Base-by-base conservation (phyloP, 2,329 filamentous ascomycete species). In the Phialophora expanda region DNA sequence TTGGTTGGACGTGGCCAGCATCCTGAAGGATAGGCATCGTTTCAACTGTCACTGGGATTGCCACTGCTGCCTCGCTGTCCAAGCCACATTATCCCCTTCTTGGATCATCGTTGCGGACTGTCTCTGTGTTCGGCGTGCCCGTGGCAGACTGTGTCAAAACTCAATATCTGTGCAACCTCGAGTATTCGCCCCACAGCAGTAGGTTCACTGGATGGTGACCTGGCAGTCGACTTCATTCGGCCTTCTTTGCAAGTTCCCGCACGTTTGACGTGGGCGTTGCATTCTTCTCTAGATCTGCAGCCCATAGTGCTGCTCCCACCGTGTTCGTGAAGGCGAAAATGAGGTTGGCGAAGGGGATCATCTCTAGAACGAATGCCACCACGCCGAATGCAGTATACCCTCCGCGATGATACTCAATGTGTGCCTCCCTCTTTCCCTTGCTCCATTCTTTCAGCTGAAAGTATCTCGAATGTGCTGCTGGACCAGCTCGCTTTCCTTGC, bases 281-380 rank as follows among this genome's bases (percentile, higher is more conserved):
- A 69, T 67, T 72, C 63, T 77, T 79, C 77, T 96, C 92, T 65
- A 96, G 86, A 76, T 96, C 93, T 20, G 92, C 91, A 48, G 94
- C 93, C 93, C 93, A 97, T n/a, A 98, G 81, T 7, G 94, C 94
- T 61, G 93, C 94, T 7, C 93, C 94, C 65, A 96, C 92, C 1
- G 91, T 90, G 77, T 97, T 97, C 17, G 93, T 97, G 77, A 96
- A 97, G 0, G 90, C 85, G 74, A 97, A 96, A 67, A 94, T 84
- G 61, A 97, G 90, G 5, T 91, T 93, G 6, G 85, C 87, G 67
- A 97, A 81, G 0, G 94, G 94, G 1, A 97, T 80, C 82, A 97
- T 89, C 76, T 97, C 93, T 3, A 97, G 83, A 0, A 95, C 78
- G 56, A 91, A 92, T 4, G 92, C 90, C 2, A 91, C 86, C 64